phyloP scores from a whole-genome alignment of 73 alveolate genomes.

The Paramecium octaurelia region DNA sequence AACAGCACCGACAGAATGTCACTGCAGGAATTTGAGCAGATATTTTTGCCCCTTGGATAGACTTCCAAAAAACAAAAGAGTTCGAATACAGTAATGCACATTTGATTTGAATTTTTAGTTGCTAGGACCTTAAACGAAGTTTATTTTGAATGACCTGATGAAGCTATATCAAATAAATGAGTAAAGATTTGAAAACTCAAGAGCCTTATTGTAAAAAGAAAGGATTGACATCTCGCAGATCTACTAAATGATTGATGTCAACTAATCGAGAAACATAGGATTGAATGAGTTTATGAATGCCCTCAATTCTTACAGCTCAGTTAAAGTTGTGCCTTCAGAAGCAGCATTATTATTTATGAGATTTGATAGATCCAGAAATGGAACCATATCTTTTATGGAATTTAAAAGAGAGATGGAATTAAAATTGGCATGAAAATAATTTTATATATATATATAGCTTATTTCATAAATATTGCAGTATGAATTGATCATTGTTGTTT shows the following conservation, averaged over 20 bases:
- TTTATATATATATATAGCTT: neutral
- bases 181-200: neutral
- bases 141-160: neutral
- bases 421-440: neutral
- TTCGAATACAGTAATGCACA: neutral
- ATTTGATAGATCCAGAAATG: slow-evolving; percentile 8
- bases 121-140: neutral
- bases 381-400: neutral
- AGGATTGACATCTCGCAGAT: neutral
- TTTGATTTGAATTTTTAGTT: neutral
- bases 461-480: neutral
- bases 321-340: neutral
- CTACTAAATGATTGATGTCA: neutral
- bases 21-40: neutral
- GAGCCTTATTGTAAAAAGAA: neutral
- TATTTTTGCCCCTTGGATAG: neutral
- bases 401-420: neutral
- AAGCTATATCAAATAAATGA: neutral
- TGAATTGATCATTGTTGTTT: neutral
- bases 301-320: neutral
- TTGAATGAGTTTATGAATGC: neutral
- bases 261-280: neutral
- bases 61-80: neutral
- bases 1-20: neutral
- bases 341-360: slow-evolving; percentile 5